These are phyloP conservation scores for Phellopilus nigrolimitatus DNA, from an alignment of 1,284 basidiomycete species.

Conservation along the genomic window DNA sequence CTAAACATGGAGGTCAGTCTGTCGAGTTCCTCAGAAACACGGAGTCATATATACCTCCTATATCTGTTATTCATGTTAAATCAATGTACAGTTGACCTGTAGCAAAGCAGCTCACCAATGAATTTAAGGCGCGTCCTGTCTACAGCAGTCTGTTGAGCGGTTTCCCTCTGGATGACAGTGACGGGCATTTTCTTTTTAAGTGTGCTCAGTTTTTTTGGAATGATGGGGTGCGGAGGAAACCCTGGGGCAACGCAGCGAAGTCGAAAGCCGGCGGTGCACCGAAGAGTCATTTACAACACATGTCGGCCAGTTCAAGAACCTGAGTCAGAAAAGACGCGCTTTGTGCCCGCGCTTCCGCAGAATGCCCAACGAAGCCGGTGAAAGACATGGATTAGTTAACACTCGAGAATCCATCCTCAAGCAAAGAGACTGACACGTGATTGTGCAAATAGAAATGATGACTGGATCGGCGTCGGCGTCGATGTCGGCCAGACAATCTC, in stretches of 20 bases:
- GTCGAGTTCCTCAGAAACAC: background rate
- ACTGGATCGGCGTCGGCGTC: too few relatives aligned
- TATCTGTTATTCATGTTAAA: slow-evolving; percentile 34
- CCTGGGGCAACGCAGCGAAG: background rate
- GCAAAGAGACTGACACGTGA: too few relatives aligned
- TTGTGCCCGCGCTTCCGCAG: too few relatives aligned
- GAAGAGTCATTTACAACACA: background rate
- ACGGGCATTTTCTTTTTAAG: slow-evolving; percentile 3
- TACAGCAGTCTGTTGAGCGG: background rate
- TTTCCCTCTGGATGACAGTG: background rate
- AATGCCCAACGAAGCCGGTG: too few relatives aligned
- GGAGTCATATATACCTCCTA: slow-evolving; percentile 35
- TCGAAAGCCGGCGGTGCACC: background rate
- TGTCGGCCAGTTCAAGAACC: too few relatives aligned
- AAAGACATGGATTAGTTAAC: too few relatives aligned
- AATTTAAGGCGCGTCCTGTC: slow-evolving; percentile 2
- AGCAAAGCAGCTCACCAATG: slow-evolving; percentile 21
- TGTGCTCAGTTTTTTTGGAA: background rate
- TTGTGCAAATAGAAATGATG: too few relatives aligned
- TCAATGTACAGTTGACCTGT: background rate
- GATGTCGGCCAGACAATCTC: too few relatives aligned
- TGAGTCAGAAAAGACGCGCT: too few relatives aligned
- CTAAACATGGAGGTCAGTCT: slow-evolving; percentile 27
- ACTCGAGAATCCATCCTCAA: too few relatives aligned
- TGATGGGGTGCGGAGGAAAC: background rate